These are phyloP conservation scores for Aspergillus sclerotioniger DNA, from an alignment of 495 filamentous ascomycete species.

Conservation along the genomic window DNA sequence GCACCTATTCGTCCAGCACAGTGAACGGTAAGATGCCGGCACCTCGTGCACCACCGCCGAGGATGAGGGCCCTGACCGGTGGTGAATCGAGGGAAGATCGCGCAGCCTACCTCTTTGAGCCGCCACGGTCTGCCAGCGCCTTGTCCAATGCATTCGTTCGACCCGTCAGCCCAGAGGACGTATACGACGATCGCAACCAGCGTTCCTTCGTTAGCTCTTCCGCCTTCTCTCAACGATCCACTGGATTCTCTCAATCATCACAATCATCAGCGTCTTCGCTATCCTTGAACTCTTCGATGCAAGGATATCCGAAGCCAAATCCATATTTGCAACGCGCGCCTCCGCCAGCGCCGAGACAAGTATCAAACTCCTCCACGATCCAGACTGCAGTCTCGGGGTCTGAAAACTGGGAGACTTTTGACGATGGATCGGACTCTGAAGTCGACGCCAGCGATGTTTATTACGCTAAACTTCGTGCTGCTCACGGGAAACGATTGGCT, in stretches of 20 bases:
- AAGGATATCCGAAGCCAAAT: conserved; percentile 38
- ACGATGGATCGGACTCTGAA: conserved; percentile 73
- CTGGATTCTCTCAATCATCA: conserved; percentile 40
- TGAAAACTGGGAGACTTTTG: conserved; percentile 96
- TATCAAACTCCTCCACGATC: conserved; percentile 65
- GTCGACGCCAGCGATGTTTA: conserved; percentile 70
- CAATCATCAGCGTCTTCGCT: conserved; percentile 39
- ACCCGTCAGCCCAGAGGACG: conserved; percentile 78
- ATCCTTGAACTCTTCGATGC: conserved; percentile 38
- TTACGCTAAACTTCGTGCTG: conserved; percentile 70
- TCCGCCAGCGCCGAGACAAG: conserved; percentile 58
- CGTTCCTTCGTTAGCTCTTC: conserved; percentile 50
- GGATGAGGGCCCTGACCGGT: conserved; percentile 79
- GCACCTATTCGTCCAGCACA: conserved; percentile 50
- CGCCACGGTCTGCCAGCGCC: conserved; percentile 64
- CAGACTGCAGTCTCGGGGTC: conserved; percentile 70
- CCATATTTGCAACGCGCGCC: conserved; percentile 46
- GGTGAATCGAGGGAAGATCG: conserved; percentile 65
- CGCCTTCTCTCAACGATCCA: conserved; percentile 43
- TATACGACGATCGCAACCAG: conserved; percentile 69
- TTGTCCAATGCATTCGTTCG: conserved; percentile 66
- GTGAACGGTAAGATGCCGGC: conserved; percentile 59
- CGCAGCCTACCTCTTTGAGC: conserved; percentile 56
- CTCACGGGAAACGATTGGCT: conserved; percentile 60
- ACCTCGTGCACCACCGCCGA: conserved; percentile 73